Evolutionary conservation across 345 rosid species (phyloP), one percentile per base, ranked within the genome.

Genomic region (Moringa oleifera): DNA sequence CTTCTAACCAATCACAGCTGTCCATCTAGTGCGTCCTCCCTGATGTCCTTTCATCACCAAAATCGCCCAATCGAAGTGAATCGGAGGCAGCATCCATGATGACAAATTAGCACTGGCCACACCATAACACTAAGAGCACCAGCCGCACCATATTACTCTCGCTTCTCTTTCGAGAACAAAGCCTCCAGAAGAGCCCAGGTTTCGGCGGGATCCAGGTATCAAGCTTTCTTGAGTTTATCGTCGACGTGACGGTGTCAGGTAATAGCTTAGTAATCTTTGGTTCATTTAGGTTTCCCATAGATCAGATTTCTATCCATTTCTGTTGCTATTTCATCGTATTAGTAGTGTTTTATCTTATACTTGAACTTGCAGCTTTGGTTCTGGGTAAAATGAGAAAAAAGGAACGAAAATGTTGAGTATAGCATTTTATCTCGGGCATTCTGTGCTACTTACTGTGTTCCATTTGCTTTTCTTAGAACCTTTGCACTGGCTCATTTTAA

Each of bases 201-300:
- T 28, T 64, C 64, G 58, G 70, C 64, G 64, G 70, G 65, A 67
- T 67, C 59, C 25, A 10, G 23, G 47, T 50, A 25, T 54, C 22
- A 31, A 20, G 0, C 9, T 24, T 22, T 23, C 59, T 5, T 11
- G 28, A 41, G n/a, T 11, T 5, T 7, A 41, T 41, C 47, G 47
- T 49, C 50, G 5, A 0, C 23, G 2, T 54, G 31, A 6, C 18
- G 5, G 3, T 55, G 37, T 33, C 21, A 46, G 28, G 22, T 56
- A 25, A 7, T 41, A 41, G 47, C 47, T 15, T 41, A 41, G 37
- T 41, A 1, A 7, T 16, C 12, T 41, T 41, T 41, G 47, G 16
- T 16, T 41, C 12, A 41, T 41, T 41, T 4, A 12, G 68, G 46
- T 46, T 47, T 56, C 28, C 10, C 36, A 47, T n/a, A 46, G 17